Evolutionary conservation across 2,329 filamentous ascomycete species (phyloP), one percentile per base, ranked within the genome.

Genomic region (Bipolaris victoriae): DNA sequence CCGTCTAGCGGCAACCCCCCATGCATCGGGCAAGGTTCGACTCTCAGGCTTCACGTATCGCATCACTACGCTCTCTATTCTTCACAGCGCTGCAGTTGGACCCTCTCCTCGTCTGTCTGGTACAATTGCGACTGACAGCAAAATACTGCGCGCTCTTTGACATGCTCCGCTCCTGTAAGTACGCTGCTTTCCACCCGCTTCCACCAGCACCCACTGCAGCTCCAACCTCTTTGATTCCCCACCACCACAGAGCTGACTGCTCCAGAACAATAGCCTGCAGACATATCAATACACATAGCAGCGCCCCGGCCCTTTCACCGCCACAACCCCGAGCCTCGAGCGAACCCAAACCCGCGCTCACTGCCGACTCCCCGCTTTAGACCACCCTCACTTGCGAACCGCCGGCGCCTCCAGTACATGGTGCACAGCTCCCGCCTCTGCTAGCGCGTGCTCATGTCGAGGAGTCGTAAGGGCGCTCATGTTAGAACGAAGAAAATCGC

Each of bases 401-500:
- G 55, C 50, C 47, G 50, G 33, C 36, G 52, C 43, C 61, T 33
- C 43, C 31, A 36, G 56, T 67, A 68, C 65, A 74, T 71, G 73
- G 65, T 64, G 58, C 55, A 51, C 63, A 50, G 64, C 65, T 65
- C 62, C 65, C 59, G 66, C 61, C 57, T 63, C 57, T 64, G 64
- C 53, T 66, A 67, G 65, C 64, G 65, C 66, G 62, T 58, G 71
- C 69, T 66, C 60, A 76, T 76, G 74, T 69, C 58, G 65, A 71
- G 61, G 63, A 64, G 53, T 57, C 63, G 63, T 57, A 64, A 66
- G 68, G 71, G 71, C 69, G 77, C 77, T 72, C 77, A 82, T 82
- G 80, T 80, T 78, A 73, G 77, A 75, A 76, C 78, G 74, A 80
- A 77, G 78, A 80, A 79, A 76, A 75, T 70, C 74, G 69, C 77